Percentiles rank a stretch among this genome's conserved stretches.
Evolutionary conservation across 2,329 filamentous ascomycete genomes (phyloP).

Genomic region (Colletotrichum gloeosporioides): DNA sequence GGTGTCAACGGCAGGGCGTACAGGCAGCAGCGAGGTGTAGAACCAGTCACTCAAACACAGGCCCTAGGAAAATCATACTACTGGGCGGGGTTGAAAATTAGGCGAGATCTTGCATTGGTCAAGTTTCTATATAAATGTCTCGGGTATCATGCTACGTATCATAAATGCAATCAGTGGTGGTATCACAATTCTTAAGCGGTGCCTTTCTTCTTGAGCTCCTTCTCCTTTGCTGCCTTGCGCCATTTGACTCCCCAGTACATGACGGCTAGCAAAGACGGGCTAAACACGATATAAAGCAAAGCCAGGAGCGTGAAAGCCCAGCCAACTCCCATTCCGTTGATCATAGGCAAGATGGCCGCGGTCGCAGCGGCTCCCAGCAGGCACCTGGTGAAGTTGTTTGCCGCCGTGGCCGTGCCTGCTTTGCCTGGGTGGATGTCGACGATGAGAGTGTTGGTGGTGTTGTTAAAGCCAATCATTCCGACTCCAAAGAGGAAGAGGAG

Average conservation of each 20-base stretch:
- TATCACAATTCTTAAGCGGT: not conserved
- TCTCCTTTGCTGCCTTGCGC: slow-evolving; percentile 39
- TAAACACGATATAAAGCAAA: slow-evolving; percentile 42
- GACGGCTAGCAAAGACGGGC: slow-evolving; percentile 45
- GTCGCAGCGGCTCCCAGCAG: slow-evolving; percentile 58
- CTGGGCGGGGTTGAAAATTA: not conserved
- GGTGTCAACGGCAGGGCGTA: not conserved
- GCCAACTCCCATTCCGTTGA: slow-evolving; percentile 53
- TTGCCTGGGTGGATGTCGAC: slow-evolving; percentile 60
- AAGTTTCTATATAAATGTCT: not conserved
- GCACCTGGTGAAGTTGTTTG: slow-evolving; percentile 62
- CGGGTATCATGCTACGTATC: not conserved
- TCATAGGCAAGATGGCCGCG: slow-evolving; percentile 58
- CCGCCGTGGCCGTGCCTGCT: slow-evolving; percentile 59
- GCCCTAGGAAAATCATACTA: not conserved
- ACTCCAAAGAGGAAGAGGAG: slow-evolving; percentile 52
- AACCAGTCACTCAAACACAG: not conserved
- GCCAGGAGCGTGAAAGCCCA: slow-evolving; percentile 58
- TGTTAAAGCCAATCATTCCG: slow-evolving; percentile 59
- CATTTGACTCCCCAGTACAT: slow-evolving; percentile 49
- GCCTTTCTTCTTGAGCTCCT: slow-evolving; percentile 19
- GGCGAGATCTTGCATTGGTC: not conserved
- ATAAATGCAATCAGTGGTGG: not conserved
- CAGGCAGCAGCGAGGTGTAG: not conserved
- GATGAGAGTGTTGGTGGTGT: slow-evolving; percentile 56